Percentiles rank a stretch among this genome's conserved stretches.
Conservation (phyloP, 176 grass and related monocot species). For the Bromus sterilis region DNA sequence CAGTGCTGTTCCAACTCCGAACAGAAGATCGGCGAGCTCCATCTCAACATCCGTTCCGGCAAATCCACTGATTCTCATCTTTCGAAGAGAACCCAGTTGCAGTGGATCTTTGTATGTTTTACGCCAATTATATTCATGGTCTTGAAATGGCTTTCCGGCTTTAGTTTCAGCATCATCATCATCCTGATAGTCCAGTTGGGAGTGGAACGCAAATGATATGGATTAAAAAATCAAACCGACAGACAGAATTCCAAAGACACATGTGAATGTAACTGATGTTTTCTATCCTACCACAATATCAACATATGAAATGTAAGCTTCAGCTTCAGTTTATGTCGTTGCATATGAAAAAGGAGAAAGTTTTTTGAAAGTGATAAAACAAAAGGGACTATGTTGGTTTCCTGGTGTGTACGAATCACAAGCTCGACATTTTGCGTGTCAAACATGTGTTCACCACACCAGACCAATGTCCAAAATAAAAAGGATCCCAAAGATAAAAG, state of each 20-base stretch:
- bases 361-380: no score
- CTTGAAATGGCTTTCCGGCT: not conserved
- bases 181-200: not conserved
- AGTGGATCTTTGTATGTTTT: not conserved
- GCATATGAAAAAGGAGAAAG: not conserved
- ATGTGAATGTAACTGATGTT: not conserved
- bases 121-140: not conserved
- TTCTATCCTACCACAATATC: not conserved
- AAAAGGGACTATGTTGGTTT: no score
- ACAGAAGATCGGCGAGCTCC: not conserved
- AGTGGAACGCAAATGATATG: not conserved
- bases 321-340: not conserved
- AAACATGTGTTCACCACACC: not conserved
- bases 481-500: no score
- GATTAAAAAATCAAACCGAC: not conserved
- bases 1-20: not conserved
- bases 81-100: not conserved
- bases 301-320: not conserved
- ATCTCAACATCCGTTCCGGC: not conserved
- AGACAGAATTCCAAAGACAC: not conserved
- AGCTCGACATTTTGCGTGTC: not conserved
- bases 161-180: not conserved
- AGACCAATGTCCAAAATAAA: not conserved
- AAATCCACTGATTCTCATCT: not conserved
- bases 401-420: not conserved